Conservation (phyloP, 352 stramenopile species). For the Globisporangium lucens region DNA sequence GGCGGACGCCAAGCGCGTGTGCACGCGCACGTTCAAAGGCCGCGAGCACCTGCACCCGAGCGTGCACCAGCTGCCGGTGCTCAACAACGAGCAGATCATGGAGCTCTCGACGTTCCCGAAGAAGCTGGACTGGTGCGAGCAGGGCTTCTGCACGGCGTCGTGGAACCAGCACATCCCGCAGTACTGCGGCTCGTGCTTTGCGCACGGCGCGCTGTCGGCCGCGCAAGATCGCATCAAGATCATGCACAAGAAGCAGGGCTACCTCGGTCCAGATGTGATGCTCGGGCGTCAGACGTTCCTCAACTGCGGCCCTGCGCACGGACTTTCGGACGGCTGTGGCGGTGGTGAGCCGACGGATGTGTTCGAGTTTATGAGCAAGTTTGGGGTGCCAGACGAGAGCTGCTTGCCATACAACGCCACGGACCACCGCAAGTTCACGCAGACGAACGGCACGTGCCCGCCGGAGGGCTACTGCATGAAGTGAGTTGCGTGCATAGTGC, state of each 20-base stretch:
- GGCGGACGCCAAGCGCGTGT: slow-evolving; percentile 35
- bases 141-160: slow-evolving; percentile 52
- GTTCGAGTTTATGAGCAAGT: slow-evolving; percentile 63
- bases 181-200: slow-evolving; percentile 79
- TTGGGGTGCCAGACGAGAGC: slow-evolving; percentile 50
- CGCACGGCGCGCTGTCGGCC: slow-evolving; percentile 52
- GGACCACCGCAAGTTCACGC: slow-evolving; percentile 49
- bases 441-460: slow-evolving; percentile 52
- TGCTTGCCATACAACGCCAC: slow-evolving; percentile 63
- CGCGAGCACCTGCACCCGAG: slow-evolving; percentile 43
- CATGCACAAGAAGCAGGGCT: slow-evolving; percentile 37
- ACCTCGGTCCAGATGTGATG: slow-evolving; percentile 49
- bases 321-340: slow-evolving; percentile 48
- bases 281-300: slow-evolving; percentile 59
- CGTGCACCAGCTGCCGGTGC: slow-evolving; percentile 28
- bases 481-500: slow-evolving; percentile 15
- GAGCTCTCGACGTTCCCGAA: slow-evolving; percentile 43
- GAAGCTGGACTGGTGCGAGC: slow-evolving; percentile 86
- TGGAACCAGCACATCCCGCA: slow-evolving; percentile 73
- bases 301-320: slow-evolving; percentile 55
- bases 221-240: slow-evolving; percentile 73
- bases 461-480: slow-evolving; percentile 69
- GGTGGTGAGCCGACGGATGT: slow-evolving; percentile 57
- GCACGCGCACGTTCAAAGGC: slow-evolving; percentile 41
- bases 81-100: slow-evolving; percentile 27